A percentile compares a stretch with the other conserved stretches of the same genome.
These are phyloP conservation scores for Penicillium paradoxum DNA, from an alignment of 495 filamentous ascomycete genomes.

Conservation along the genomic window DNA sequence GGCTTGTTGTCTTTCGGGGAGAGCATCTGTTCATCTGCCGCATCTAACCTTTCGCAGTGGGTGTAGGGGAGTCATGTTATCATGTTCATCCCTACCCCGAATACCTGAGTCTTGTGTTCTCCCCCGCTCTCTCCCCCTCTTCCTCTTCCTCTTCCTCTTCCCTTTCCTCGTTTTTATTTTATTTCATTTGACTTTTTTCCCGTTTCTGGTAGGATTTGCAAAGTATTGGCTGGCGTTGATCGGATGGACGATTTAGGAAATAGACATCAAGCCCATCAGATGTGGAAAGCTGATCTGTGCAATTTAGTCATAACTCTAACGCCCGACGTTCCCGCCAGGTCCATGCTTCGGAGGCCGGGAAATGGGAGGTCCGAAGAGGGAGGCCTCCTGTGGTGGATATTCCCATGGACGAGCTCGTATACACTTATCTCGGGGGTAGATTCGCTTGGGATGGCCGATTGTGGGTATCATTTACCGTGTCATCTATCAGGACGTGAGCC, in stretches of 20 bases:
- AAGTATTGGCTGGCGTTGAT: conserved; percentile 7
- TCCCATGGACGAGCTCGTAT: neutral
- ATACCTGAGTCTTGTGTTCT: neutral
- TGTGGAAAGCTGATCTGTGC: neutral
- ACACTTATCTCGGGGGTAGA: neutral
- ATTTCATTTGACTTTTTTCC: neutral
- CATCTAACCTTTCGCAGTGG: neutral
- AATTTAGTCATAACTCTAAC: neutral
- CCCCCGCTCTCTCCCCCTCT: no score
- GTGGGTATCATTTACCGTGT: neutral
- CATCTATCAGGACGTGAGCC: neutral
- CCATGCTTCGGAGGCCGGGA: neutral
- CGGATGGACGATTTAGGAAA: neutral
- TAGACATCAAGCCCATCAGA: neutral
- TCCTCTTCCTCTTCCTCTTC: neutral
- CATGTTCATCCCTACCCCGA: neutral
- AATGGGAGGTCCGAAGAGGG: no score
- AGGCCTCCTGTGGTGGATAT: no score
- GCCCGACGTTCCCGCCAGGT: neutral
- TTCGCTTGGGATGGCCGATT: neutral
- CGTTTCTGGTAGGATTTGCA: neutral
- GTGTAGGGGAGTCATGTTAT: neutral
- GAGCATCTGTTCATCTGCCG: no score
- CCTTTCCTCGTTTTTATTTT: neutral
- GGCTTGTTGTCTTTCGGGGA: neutral